Base-by-base conservation (phyloP, 106 monocot species). In the Dendrobium nobile region DNA sequence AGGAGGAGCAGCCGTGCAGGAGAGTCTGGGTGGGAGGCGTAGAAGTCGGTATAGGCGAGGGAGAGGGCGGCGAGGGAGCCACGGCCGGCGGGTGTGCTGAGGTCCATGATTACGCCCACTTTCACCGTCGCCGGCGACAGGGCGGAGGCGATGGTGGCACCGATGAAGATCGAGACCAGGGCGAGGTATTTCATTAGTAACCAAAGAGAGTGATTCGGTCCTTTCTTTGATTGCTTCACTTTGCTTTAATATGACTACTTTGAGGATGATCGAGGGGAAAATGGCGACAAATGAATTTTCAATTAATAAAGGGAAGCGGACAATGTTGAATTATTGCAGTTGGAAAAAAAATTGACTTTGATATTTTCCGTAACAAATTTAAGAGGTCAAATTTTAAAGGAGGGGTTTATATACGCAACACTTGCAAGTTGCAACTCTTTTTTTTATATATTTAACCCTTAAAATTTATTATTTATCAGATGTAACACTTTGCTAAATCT, bases 1-100 rank as follows among this genome's bases (percentile, higher is more conserved):
- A 82, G 77, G 68, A 88, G 78, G 11, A 19, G 47, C 1, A 88
- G 13, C 19, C 78, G 86, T 0, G 88, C 86, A 44, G 40, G 58
- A 74, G 80, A 85, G 56, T 78, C 68, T 19, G 44, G 45, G 51
- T 81, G 77, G 0, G 47, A 56, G 54, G 81, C 22, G 67, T 90
- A 85, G 84, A 90, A 90, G 54, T 87, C 90, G 11, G 85, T 79
- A 26, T 84, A 20, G 4, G 90, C 85, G 84, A 90, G 65, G 8
- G 47, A 56, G 47, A 90, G 79, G 61, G 85, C 82, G 70, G 55
- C 79, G 73, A 72, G 67, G 27, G 80, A 56, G 16, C 81, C 64
- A 3, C 82, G 83, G 51, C 88, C 90, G 0, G 73, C 65, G 72
- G 73, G n/a, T 0, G 83, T 59, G 13, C 37, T 78, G 40, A 79